Base-by-base conservation (phyloP, 805 yeast species). In the Starmerella apicola region DNA sequence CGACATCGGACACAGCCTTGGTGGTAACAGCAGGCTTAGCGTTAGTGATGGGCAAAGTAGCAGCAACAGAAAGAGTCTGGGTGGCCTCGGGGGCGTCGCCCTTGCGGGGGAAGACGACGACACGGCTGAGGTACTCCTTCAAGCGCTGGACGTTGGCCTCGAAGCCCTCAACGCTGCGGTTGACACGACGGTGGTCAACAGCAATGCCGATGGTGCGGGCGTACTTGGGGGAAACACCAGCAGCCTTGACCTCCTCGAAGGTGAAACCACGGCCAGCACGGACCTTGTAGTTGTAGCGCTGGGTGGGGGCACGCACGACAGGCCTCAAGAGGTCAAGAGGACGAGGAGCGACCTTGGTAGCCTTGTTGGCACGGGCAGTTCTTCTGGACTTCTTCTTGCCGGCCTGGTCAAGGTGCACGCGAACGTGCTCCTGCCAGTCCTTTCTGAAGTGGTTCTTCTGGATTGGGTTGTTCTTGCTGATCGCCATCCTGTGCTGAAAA, bases 391-490 rank as follows among this genome's bases (percentile, higher is more conserved):
- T 85, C 80, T 91, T 91, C 80, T 88, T 85, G 70, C 98, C 98
- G 65, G 98, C 95, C 78, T 91, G 98, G 88, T 91, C 96, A 67
- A 91, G 81, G 85, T 93, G 98, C 63, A 84, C 95, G 70, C 76
- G 83, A 78, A 91, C 99, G 67, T 97, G 83, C 72, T 84, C 94
- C 76, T 91, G 97, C 98, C 98, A 91, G 94, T 88, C 88, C 83
- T 88, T 88, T 78, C 96, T 81, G 94, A 88, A 88, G 78, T 91
- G 98, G 81, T 88, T 88, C 81, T 83, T 84, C 78, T 83, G 81
- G 75, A 88, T 75, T 77, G 97, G 95, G 76, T 85, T 78, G 76
- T 88, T 88, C 86, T 91, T 88, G 62, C 91, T 72, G 78, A 91
- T 85, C 72, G 97, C 98, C 86, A 70, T 51, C 43, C 41, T 45